Conservation (phyloP, 805 yeast genomes). For the Sugiyamaella smithiae region DNA sequence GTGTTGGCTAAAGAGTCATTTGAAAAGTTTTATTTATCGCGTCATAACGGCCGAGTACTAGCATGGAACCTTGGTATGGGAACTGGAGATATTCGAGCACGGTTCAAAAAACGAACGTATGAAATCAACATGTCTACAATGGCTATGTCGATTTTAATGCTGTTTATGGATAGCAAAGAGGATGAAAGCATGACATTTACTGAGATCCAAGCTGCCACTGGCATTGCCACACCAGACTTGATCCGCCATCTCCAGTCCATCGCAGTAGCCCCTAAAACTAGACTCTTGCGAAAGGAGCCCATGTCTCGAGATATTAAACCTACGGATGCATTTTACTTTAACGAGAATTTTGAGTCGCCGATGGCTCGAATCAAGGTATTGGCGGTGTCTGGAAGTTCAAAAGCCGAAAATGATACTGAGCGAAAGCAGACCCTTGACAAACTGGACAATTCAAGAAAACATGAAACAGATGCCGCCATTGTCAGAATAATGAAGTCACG, state of each 20-base stretch:
- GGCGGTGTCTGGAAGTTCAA: constrained; percentile 51
- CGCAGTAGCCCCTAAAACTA: constrained; percentile 76
- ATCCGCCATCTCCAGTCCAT: constrained; percentile 77
- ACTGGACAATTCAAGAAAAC: constrained; percentile 60
- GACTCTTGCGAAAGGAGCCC: constrained; percentile 72
- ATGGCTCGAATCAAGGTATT: constrained; percentile 69
- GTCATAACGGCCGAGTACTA: constrained; percentile 57
- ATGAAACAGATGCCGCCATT: constrained; percentile 78
- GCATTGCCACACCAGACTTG: constrained; percentile 70
- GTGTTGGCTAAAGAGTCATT: constrained; percentile 44
- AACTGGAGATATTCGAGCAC: constrained; percentile 71
- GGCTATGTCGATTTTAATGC: constrained; percentile 72
- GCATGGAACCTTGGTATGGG: constrained; percentile 85
- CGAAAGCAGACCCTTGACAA: constrained; percentile 48
- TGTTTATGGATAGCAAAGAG: constrained; percentile 58
- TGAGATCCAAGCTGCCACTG: constrained; percentile 63
- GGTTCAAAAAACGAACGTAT: constrained; percentile 66
- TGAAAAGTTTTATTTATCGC: constrained; percentile 48
- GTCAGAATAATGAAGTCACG: constrained; percentile 83
- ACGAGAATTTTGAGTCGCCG: constrained; percentile 65
- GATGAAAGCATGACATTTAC: constrained; percentile 46
- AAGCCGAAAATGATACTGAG: constrained; percentile 53
- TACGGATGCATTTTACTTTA: constrained; percentile 63
- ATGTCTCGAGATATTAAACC: constrained; percentile 66
- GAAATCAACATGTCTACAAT: constrained; percentile 78